phyloP scores from a whole-genome alignment of 1,139 yeast species.

The Diutina mesorugosa region DNA sequence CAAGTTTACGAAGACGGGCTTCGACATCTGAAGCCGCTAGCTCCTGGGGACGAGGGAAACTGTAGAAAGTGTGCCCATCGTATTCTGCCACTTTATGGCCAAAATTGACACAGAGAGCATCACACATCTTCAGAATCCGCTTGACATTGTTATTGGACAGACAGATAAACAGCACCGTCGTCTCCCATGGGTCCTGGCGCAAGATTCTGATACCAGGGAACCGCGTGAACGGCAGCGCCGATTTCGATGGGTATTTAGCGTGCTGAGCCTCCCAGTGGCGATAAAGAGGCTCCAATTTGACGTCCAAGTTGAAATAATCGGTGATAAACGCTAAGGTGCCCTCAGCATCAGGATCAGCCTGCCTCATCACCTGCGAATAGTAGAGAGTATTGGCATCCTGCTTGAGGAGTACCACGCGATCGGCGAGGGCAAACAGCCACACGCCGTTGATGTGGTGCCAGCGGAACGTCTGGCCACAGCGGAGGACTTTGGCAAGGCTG shows the following conservation, averaged over 20 bases:
- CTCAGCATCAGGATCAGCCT: slow-evolving; percentile 1
- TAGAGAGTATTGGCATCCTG: slow-evolving; percentile 27
- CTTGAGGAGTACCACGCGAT: slow-evolving; percentile 36
- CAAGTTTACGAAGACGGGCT: slow-evolving; percentile 37
- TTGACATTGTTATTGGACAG: slow-evolving; percentile 93
- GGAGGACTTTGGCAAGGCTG: slow-evolving; percentile 50
- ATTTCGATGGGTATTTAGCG: slow-evolving; percentile 15
- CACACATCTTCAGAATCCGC: slow-evolving; percentile 90
- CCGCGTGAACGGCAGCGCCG: slow-evolving; percentile 16
- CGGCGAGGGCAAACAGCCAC: slow-evolving; percentile 46
- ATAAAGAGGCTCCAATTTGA: slow-evolving; percentile 42
- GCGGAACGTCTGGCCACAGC: slow-evolving; percentile 83
- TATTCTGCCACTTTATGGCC: slow-evolving; percentile 49
- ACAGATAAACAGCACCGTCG: slow-evolving; percentile 78
- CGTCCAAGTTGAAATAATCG: slow-evolving; percentile 61
- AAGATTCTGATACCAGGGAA: slow-evolving; percentile 71
- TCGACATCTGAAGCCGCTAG: slow-evolving; percentile 29
- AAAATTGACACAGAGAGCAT: slow-evolving; percentile 55
- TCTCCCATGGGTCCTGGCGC: slow-evolving; percentile 96
- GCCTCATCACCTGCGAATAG: slow-evolving; percentile 22
- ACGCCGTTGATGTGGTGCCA: slow-evolving; percentile 48
- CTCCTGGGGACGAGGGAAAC: slow-evolving; percentile 60
- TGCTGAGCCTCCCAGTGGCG: slow-evolving; percentile 52
- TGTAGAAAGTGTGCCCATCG: slow-evolving; percentile 47
- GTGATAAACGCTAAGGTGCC: slow-evolving; percentile 20